Conservation (phyloP, 176 grass and related monocot genomes). For the Lolium rigidum region DNA sequence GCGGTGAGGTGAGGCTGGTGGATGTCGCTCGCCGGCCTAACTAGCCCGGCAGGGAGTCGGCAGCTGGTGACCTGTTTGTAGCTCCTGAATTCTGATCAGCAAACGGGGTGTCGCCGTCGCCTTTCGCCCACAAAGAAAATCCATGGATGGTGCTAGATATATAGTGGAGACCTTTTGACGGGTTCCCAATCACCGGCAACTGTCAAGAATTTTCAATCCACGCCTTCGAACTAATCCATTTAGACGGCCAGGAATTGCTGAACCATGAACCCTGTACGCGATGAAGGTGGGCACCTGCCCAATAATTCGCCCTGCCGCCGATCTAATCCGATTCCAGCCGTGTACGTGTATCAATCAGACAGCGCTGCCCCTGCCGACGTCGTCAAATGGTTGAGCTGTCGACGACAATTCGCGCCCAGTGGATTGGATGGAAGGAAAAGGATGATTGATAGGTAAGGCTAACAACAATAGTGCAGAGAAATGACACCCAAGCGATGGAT, state of each 20-base stretch:
- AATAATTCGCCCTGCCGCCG: background rate
- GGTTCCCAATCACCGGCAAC: background rate
- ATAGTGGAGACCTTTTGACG: background rate
- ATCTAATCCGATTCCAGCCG: constrained; percentile 33
- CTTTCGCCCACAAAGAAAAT: background rate
- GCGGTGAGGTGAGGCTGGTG: background rate
- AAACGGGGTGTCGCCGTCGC: background rate
- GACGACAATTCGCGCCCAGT: constrained; percentile 22
- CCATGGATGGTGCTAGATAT: background rate
- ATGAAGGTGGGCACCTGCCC: constrained; percentile 20
- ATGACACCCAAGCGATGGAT: background rate
- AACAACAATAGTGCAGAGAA: background rate
- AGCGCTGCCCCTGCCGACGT: background rate
- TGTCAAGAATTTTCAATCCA: background rate
- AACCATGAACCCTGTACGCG: background rate
- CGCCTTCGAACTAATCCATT: background rate
- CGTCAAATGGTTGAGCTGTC: constrained; percentile 52
- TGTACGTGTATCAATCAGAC: background rate
- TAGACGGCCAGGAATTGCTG: background rate
- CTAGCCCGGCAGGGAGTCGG: too few species aligned
- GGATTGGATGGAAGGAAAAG: background rate
- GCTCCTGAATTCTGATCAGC: background rate
- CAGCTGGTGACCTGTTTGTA: background rate
- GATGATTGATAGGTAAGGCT: background rate
- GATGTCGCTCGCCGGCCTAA: constrained; percentile 24